Base-by-base conservation (phyloP, 495 filamentous ascomycete genomes). In the Tuber aestivum region DNA sequence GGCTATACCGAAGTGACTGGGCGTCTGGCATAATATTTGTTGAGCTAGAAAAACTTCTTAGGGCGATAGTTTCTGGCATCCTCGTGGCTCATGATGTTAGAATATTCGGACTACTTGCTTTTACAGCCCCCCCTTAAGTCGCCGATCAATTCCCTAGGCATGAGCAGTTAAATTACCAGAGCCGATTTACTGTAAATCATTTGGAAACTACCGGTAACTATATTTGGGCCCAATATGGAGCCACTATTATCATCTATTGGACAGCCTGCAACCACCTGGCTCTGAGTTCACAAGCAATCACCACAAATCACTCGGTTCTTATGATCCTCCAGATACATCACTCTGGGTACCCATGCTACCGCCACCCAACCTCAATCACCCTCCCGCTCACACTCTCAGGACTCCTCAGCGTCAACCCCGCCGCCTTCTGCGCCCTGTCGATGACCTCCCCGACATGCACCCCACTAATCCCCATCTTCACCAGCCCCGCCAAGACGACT, bases 401-500 rank as follows among this genome's bases (percentile, higher is more conserved):
- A 79, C 90, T 92, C 83, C 86, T 90, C 77, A 98, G 83, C 35
- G 93, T 94, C 85, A 91, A 84, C 45, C 90, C 87, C 69, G 93
- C 93, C 12, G 91, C 95, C 83, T 87, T 87, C 85, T 97, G 95
- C 71, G 90, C 91, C 42, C 90, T 79, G 73, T 86, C 83, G 32
- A 93, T 81, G 73, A 89, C 82, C 71, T 87, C 83, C 35, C 90
- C 79, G 74, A 89, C 71, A 70, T 86, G 84, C 61, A 87, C 85
- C n/a, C 87, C 81, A 80, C 80, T 85, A 5, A 84, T 83, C 72
- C 37, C 42, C 4, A 21, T 23, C 41, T 68, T 72, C 23, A 72
- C 70, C 14, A 79, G 23, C 35, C 92, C 92, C 1, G 93, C 90
- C 37, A 97, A 85, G 44, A 97, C 61, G 23, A 93, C 91, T 5